Base-by-base conservation (phyloP, 2,329 filamentous ascomycete genomes). In the Cadophora malorum region DNA sequence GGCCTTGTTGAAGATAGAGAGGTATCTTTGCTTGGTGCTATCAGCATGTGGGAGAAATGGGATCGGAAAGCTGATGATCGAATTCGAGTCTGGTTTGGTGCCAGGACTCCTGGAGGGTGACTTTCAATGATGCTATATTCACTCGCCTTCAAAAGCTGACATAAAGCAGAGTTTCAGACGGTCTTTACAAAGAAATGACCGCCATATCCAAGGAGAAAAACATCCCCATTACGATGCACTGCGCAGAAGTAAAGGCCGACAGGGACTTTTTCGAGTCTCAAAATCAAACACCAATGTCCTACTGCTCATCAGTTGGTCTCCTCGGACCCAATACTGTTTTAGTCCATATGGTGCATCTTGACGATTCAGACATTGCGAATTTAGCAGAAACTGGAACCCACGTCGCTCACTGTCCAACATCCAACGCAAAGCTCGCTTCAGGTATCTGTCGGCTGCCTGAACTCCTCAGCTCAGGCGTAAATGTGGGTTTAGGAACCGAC, bases 11-110 rank as follows among this genome's bases (percentile, higher is more conserved):
- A 68, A 33, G 59, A 52, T 21, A 7, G 63, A 23, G 68, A 70
- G 53, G 82, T 82, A 80, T 60, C 65, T 12, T 47, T 68, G 4
- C 33, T 55, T 5, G 47, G 47, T 47, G 68, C 65, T 23, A 62
- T 70, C 16, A 64, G 59, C n/a, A 68, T 70, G 66, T 70, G 53
- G 63, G 55, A 59, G 31, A 33, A 59, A n/a, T 65, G 7, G 25
- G 63, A 65, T 5, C 25, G 45, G 19, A 33, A 35, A 23, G 53
- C 53, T 19, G 53, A 65, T 35, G 63, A 41, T 12, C 33, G 63
- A n/a, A 41, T 65, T 19, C n/a, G 31, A 8, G 63, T 60, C 21
- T 65, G 63, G 53, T 65, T 65, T 35, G 38, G 63, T 10, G 63
- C 63, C 4, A 25, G 63, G n/a, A 67, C 61, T 12, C 67, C 67